Percentiles rank a stretch among this genome's conserved stretches.
phyloP scores from a whole-genome alignment of 768 basidiomycete genomes.

The Rickenella mellea region DNA sequence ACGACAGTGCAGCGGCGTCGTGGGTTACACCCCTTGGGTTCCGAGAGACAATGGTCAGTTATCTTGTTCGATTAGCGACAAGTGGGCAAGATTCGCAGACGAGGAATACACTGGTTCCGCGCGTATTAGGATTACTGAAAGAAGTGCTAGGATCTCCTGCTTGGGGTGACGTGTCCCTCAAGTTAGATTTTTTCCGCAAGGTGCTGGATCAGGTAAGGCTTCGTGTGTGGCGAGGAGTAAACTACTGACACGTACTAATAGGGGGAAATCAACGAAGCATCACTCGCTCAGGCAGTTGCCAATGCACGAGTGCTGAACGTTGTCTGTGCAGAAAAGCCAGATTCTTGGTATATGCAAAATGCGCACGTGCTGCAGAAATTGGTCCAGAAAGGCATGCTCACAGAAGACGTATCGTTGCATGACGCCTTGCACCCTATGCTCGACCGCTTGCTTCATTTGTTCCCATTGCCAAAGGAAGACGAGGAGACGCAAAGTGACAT shows the following conservation, averaged over 20 bases:
- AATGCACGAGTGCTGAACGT: slow-evolving; percentile 85
- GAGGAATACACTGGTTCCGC: slow-evolving; percentile 40
- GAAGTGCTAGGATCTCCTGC: slow-evolving; percentile 74
- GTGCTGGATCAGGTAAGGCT: slow-evolving; percentile 66
- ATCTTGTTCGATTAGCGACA: slow-evolving; percentile 85
- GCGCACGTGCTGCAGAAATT: slow-evolving; percentile 68
- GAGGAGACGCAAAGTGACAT: slow-evolving; percentile 58
- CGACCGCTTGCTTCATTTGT: slow-evolving; percentile 65
- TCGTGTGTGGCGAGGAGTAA: neutral
- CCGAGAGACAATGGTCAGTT: slow-evolving; percentile 89
- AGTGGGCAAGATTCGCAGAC: slow-evolving; percentile 43
- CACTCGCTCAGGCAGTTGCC: slow-evolving; percentile 62
- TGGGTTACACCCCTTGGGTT: slow-evolving; percentile 77
- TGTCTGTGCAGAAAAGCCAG: slow-evolving; percentile 72
- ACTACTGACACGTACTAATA: slow-evolving; percentile 17
- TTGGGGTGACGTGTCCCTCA: slow-evolving; percentile 88
- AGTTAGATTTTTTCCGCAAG: slow-evolving; percentile 81
- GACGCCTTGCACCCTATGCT: slow-evolving; percentile 78
- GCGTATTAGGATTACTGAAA: slow-evolving; percentile 59
- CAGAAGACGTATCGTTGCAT: slow-evolving; percentile 71
- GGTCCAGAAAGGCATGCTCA: slow-evolving; percentile 76
- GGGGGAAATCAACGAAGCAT: slow-evolving; percentile 67
- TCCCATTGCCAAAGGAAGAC: slow-evolving; percentile 73
- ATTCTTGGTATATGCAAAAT: slow-evolving; percentile 73
- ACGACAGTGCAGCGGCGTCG: slow-evolving; percentile 10